phyloP scores from a whole-genome alignment of 1,284 basidiomycete species.

The Sporisorium iseilematis-ciliati region DNA sequence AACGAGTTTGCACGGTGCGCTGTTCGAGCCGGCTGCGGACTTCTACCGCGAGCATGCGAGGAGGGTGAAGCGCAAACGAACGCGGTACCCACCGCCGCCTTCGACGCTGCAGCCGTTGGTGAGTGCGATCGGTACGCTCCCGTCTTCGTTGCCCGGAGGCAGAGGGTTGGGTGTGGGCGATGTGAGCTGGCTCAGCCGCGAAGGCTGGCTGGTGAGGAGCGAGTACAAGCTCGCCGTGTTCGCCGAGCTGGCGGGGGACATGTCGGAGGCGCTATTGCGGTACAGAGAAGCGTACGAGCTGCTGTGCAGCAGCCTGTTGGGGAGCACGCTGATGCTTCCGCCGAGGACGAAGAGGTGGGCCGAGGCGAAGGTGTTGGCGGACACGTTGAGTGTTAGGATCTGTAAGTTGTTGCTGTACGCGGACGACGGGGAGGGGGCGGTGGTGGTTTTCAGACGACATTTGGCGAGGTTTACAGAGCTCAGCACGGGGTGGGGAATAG shows the following conservation, averaged over 20 bases:
- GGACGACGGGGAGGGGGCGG: constrained; percentile 78
- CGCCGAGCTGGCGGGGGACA: constrained; percentile 91
- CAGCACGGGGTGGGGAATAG: constrained; percentile 92
- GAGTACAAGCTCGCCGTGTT: constrained; percentile 97
- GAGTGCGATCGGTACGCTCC: constrained; percentile 32
- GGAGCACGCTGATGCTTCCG: constrained; percentile 83
- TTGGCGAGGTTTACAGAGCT: constrained; percentile 87
- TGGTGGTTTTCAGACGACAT: constrained; percentile 82
- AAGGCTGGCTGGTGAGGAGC: constrained; percentile 95
- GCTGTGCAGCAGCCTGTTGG: constrained; percentile 62
- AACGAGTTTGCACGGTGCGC: constrained; percentile 82
- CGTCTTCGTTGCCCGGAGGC: background rate
- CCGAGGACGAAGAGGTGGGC: constrained; percentile 97
- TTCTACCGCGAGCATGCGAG: constrained; percentile 93
- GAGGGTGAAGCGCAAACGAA: constrained; percentile 87
- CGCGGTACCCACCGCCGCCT: constrained; percentile 74
- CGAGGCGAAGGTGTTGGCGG: constrained; percentile 94
- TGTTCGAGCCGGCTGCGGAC: constrained; percentile 87
- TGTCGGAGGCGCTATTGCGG: constrained; percentile 73
- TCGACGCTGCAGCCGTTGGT: constrained; percentile 59
- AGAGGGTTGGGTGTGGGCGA: constrained; percentile 24
- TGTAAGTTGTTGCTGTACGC: constrained; percentile 82
- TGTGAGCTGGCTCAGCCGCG: constrained; percentile 74
- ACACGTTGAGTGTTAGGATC: constrained; percentile 71
- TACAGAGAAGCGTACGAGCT: constrained; percentile 42